These are phyloP conservation scores for Xylaria venustula DNA, from an alignment of 495 filamentous ascomycete species.

Conservation along the genomic window DNA sequence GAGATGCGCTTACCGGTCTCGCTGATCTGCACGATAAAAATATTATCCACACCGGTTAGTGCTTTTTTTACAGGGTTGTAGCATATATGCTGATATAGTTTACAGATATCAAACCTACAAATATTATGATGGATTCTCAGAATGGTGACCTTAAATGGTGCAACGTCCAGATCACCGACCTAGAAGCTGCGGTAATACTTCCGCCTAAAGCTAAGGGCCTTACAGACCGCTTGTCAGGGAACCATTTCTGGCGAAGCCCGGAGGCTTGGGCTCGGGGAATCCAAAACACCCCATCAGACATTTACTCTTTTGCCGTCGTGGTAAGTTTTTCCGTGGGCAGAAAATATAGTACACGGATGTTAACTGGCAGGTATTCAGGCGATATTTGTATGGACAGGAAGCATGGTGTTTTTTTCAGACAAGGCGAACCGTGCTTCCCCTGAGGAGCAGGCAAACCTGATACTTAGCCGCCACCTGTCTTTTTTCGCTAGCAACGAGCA, in stretches of 20 bases:
- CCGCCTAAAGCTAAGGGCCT: constrained; percentile 14
- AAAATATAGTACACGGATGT: background rate
- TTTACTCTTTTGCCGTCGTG: constrained; percentile 22
- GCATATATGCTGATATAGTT: constrained; percentile 4
- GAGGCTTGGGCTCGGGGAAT: constrained; percentile 17
- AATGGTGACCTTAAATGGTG: background rate
- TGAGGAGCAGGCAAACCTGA: constrained; percentile 4
- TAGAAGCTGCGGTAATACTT: constrained; percentile 10
- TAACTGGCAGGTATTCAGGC: constrained; percentile 1
- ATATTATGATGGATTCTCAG: constrained; percentile 18
- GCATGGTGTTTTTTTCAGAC: constrained; percentile 6
- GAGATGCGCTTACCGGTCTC: constrained; percentile 5
- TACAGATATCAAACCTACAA: constrained; percentile 26
- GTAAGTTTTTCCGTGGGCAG: constrained; percentile 15
- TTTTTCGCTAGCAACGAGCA: constrained; percentile 8
- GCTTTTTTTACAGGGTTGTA: background rate
- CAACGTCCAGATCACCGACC: constrained; percentile 12
- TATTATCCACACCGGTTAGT: constrained; percentile 3
- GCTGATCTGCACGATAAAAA: constrained; percentile 2
- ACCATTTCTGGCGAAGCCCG: constrained; percentile 26
- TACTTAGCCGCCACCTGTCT: constrained; percentile 6
- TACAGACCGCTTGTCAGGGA: constrained; percentile 18
- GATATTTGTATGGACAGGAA: constrained; percentile 7
- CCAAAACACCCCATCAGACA: constrained; percentile 20
- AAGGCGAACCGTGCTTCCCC: constrained; percentile 2